phyloP scores from a whole-genome alignment of 75 land plant species.

The Larix kaempferi region DNA sequence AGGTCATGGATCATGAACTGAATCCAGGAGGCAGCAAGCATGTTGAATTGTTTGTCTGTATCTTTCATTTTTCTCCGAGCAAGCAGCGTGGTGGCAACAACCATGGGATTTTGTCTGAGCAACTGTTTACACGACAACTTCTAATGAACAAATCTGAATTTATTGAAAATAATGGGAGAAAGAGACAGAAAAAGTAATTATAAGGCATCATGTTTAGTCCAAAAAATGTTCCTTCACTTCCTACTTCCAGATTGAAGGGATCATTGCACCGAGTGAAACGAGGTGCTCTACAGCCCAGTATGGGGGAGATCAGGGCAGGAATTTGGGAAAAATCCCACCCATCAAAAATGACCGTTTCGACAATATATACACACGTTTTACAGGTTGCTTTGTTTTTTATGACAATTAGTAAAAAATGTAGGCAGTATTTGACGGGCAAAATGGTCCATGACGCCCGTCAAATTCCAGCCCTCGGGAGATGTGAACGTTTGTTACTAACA shows the following conservation, averaged over 20 bases:
- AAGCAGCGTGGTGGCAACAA: conserved; percentile 59
- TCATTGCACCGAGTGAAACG: no score
- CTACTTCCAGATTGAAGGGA: conserved; percentile 19
- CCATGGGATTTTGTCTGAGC: conserved; percentile 47
- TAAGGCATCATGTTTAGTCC: conserved; percentile 53
- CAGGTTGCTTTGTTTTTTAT: no score
- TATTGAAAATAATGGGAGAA: not conserved
- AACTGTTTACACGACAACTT: conserved; percentile 20
- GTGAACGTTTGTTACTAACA: no score
- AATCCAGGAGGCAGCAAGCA: conserved; percentile 66
- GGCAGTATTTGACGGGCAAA: no score
- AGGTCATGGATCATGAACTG: conserved; percentile 81
- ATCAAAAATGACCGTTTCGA: no score
- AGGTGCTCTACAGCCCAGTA: no score
- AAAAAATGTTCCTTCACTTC: conserved; percentile 39
- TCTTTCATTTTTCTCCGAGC: conserved; percentile 34
- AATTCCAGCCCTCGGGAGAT: no score
- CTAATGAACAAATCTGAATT: not conserved
- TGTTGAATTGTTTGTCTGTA: conserved; percentile 55
- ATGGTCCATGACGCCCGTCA: no score
- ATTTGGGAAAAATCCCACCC: no score
- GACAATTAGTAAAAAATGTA: no score
- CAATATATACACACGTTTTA: no score
- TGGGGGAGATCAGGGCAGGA: no score
- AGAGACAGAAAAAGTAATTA: not conserved